These are phyloP conservation scores for Penicillium janthinellum DNA, from an alignment of 2,329 filamentous ascomycete species.

Conservation along the genomic window DNA sequence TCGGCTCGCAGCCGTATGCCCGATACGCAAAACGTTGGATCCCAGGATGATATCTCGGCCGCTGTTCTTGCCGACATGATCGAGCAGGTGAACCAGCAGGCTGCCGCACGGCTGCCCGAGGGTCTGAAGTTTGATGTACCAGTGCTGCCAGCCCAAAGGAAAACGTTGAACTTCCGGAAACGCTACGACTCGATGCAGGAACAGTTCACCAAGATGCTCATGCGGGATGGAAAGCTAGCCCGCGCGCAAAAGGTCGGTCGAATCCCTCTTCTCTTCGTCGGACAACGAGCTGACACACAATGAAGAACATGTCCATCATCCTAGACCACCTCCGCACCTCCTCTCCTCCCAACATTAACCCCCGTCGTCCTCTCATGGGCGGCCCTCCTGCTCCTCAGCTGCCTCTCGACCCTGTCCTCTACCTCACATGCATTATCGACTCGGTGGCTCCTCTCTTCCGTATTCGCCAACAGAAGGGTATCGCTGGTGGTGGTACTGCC, in stretches of 20 bases:
- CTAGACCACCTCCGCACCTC: conserved; percentile 82
- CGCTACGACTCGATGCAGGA: conserved; percentile 83
- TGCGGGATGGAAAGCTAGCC: conserved; percentile 87
- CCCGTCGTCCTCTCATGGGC: conserved; percentile 60
- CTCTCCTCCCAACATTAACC: conserved; percentile 73
- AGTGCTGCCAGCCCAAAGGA: conserved; percentile 62
- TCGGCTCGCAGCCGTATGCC: conserved; percentile 45
- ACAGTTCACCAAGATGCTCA: conserved; percentile 87
- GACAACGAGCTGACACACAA: conserved; percentile 1
- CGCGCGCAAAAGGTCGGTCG: conserved; percentile 76
- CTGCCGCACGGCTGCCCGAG: conserved; percentile 39
- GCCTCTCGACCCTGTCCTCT: conserved; percentile 84
- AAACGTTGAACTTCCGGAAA: conserved; percentile 67
- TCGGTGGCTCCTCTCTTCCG: conserved; percentile 86
- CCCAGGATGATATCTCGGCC: conserved; percentile 33
- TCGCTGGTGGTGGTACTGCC: conserved; percentile 81
- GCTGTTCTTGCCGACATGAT: conserved; percentile 42
- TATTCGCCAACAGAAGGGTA: conserved; percentile 72
- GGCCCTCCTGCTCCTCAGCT: conserved; percentile 78
- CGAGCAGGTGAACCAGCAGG: conserved; percentile 34
- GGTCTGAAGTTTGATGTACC: conserved; percentile 82
- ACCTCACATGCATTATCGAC: conserved; percentile 88
- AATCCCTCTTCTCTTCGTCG: not conserved
- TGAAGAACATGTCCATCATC: conserved; percentile 79
- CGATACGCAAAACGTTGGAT: conserved; percentile 28